Evolutionary conservation across 2,329 filamentous ascomycete genomes (phyloP), one percentile per base, ranked within the genome.

Genomic region (Sphaerostilbella broomeana): DNA sequence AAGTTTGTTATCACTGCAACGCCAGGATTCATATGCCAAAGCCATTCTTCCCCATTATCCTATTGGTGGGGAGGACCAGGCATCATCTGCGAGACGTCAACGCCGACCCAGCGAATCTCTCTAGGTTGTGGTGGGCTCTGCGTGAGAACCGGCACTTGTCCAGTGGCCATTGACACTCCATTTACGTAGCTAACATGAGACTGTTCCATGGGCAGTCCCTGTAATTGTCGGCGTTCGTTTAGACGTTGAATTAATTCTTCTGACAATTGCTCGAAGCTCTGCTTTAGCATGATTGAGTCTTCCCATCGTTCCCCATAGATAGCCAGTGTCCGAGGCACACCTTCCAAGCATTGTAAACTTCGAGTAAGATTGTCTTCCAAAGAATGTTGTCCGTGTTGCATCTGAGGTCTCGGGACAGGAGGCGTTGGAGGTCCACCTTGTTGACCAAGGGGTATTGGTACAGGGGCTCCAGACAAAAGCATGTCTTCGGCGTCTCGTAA

Each of bases 271-370:
- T 77, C 70, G 49, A 80, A 80, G 26, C 62, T 71, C 26, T 65
- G 59, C 44, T 68, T 64, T n/a, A 81, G 62, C 43, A 68, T 65
- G 22, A 68, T 60, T 2, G 75, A 72, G 43, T 78, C 68, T 4
- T 70, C 69, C 78, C 78, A 82, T 2, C 75, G 64, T 46, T 75
- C 66, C 22, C 76, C 75, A 42, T 74, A 80, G n/a, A 64, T 68
- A 11, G 61, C 65, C 13, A 82, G 57, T 1, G 72, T 76, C 44
- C 73, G 65, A 4, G 66, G 64, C 6, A 77, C 72, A 28, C 67
- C 66, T 38, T 73, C 69, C 1, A 82, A 57, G 39, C 75, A 77
- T 19, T 64, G 62, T 11, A 81, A 50, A 43, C 75, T 79, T 20
- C 76, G 64, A 13, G 74, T 68, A 7, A 78, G 51, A 44, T 77